phyloP scores from a whole-genome alignment of 306 rosid genomes.

The Oxytropis ochrocephala region DNA sequence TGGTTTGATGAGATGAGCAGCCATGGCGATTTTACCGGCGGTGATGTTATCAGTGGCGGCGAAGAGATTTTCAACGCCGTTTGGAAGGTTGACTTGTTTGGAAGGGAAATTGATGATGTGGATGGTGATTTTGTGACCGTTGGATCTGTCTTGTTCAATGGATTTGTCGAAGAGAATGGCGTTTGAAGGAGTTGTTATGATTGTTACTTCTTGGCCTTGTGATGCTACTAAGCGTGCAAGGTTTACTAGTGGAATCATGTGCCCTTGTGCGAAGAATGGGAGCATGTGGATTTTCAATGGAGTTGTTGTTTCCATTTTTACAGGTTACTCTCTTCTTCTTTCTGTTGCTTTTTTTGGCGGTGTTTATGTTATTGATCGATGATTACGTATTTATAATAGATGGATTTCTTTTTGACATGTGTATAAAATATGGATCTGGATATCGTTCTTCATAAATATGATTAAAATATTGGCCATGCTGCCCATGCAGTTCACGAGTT shows the following conservation, averaged over 20 bases:
- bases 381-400: too few species aligned
- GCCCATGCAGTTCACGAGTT: too few species aligned
- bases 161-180: slow-evolving; percentile 11
- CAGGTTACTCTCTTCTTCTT: neutral
- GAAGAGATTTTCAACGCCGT: slow-evolving; percentile 14
- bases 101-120: slow-evolving; percentile 15
- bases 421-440: too few species aligned
- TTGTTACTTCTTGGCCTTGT: slow-evolving; percentile 25
- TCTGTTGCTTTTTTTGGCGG: neutral
- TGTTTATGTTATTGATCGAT: too few species aligned
- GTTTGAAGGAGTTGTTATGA: slow-evolving; percentile 28
- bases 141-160: neutral
- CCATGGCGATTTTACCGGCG: slow-evolving; percentile 15
- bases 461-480: too few species aligned
- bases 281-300: slow-evolving; percentile 27
- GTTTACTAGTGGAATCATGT: slow-evolving; percentile 29
- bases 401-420: too few species aligned
- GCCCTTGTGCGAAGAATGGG: slow-evolving; percentile 34
- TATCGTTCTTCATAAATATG: too few species aligned
- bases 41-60: neutral
- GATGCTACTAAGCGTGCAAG: slow-evolving; percentile 22
- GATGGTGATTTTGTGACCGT: neutral
- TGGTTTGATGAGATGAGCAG: neutral
- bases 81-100: slow-evolving; percentile 8
- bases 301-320: neutral